Evolutionary conservation across 352 stramenopile genomes (phyloP).

Genomic region (Globisporangium emineosum): DNA sequence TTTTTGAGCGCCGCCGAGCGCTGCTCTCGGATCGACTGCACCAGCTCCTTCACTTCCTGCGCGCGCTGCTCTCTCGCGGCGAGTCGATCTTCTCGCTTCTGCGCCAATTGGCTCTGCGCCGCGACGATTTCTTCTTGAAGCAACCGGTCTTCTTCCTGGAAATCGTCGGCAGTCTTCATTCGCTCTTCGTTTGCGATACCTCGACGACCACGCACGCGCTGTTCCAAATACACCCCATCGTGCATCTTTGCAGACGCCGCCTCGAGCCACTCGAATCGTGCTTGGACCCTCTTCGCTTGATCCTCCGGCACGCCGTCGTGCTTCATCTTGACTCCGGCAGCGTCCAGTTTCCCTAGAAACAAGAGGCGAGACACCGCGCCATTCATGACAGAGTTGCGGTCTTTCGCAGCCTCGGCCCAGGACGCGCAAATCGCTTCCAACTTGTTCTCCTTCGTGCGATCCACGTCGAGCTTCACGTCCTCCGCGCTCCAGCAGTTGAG

Average conservation of each 20-base stretch:
- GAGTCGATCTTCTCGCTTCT: constrained; percentile 25
- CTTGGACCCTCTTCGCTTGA: constrained; percentile 34
- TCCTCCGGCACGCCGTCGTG: constrained; percentile 44
- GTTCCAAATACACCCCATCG: constrained; percentile 9
- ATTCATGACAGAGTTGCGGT: constrained; percentile 43
- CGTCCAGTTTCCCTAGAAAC: constrained; percentile 41
- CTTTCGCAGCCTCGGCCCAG: constrained; percentile 51
- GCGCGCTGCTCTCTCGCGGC: constrained; percentile 33
- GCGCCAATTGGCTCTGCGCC: constrained; percentile 24
- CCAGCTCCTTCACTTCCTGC: constrained; percentile 27
- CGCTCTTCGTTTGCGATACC: too few relatives aligned
- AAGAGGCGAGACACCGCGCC: constrained; percentile 47
- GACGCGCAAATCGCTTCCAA: constrained; percentile 46
- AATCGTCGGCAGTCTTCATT: constrained; percentile 24
- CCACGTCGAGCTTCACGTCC: constrained; percentile 55
- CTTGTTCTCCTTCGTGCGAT: constrained; percentile 48
- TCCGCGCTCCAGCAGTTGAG: constrained; percentile 62
- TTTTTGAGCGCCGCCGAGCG: constrained; percentile 32
- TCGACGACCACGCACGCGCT: not conserved
- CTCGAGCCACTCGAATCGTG: constrained; percentile 40
- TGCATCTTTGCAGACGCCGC: constrained; percentile 18
- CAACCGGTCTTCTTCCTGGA: constrained; percentile 26
- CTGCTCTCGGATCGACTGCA: constrained; percentile 33
- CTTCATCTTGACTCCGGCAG: constrained; percentile 36
- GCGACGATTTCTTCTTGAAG: constrained; percentile 29